Evolutionary conservation across 2,329 filamentous ascomycete genomes (phyloP).

Genomic region (Cordyceps militaris): DNA sequence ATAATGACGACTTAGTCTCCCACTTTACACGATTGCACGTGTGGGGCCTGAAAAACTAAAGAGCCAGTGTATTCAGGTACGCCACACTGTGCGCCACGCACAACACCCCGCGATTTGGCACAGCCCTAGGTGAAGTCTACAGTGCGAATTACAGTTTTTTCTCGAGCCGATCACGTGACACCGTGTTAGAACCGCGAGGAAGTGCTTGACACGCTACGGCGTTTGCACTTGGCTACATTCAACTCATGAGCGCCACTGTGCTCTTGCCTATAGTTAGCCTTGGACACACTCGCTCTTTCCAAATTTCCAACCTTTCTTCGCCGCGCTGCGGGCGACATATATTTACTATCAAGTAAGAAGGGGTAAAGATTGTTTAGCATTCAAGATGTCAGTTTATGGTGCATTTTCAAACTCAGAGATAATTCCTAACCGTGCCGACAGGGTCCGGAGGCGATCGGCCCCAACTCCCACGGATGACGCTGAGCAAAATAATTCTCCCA

Average conservation of each 20-base stretch:
- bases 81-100: slow-evolving; percentile 12
- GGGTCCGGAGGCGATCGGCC: slow-evolving; percentile 14
- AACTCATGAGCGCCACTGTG: slow-evolving; percentile 5
- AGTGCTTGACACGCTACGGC: slow-evolving; percentile 5
- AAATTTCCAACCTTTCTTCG: not conserved
- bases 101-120: not conserved
- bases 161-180: slow-evolving; percentile 25
- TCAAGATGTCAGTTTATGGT: slow-evolving; percentile 7
- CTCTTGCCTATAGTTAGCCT: not conserved
- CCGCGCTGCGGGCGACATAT: not conserved
- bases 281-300: not conserved
- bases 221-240: slow-evolving; percentile 18
- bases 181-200: slow-evolving; percentile 25
- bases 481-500: slow-evolving; percentile 14
- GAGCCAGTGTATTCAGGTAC: slow-evolving; percentile 11
- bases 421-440: slow-evolving; percentile 12
- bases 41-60: slow-evolving; percentile 13
- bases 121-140: slow-evolving; percentile 7
- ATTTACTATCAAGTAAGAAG: not conserved
- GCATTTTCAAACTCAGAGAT: not conserved
- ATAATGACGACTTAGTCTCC: slow-evolving; percentile 12
- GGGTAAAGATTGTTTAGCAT: not conserved
- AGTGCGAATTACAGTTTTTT: slow-evolving; percentile 16
- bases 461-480: slow-evolving; percentile 1
- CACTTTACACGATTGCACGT: slow-evolving; percentile 30